These are phyloP conservation scores for Penicillium sp. DNA, from an alignment of 2,329 filamentous ascomycete species.

Conservation along the genomic window DNA sequence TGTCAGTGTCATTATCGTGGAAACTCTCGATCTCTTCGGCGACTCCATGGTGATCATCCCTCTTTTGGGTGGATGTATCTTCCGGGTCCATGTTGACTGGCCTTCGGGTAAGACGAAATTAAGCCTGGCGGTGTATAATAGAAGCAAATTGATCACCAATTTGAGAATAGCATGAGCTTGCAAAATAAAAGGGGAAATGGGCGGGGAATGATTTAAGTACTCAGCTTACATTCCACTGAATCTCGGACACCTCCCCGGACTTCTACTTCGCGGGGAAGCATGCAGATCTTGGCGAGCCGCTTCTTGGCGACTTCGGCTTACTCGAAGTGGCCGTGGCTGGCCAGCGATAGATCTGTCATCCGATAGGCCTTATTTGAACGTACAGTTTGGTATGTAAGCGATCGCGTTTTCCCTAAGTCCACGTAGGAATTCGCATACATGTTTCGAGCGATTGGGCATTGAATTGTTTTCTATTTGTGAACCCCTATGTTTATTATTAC, in stretches of 20 bases:
- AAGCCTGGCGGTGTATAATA: no score
- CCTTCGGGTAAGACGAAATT: not conserved
- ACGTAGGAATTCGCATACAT: no score
- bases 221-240: not conserved
- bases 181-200: not conserved
- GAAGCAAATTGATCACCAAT: no score
- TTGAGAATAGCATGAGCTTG: not conserved
- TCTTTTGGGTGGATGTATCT: not conserved
- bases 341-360: not conserved
- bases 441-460: no score
- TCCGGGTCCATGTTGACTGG: not conserved
- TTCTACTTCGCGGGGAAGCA: not conserved
- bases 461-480: not conserved
- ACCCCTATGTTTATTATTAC: not conserved
- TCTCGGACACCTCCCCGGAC: not conserved
- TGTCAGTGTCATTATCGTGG: not conserved
- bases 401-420: not conserved
- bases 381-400: not conserved
- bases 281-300: conserved; percentile 1
- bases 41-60: not conserved
- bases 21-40: not conserved
- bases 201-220: not conserved
- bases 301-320: not conserved
- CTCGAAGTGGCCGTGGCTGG: not conserved
- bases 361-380: not conserved